A percentile compares a stretch with the other conserved stretches of the same genome.
Evolutionary conservation across 2,329 filamentous ascomycete genomes (phyloP).

Genomic region (Pseudocercospora crystallina): DNA sequence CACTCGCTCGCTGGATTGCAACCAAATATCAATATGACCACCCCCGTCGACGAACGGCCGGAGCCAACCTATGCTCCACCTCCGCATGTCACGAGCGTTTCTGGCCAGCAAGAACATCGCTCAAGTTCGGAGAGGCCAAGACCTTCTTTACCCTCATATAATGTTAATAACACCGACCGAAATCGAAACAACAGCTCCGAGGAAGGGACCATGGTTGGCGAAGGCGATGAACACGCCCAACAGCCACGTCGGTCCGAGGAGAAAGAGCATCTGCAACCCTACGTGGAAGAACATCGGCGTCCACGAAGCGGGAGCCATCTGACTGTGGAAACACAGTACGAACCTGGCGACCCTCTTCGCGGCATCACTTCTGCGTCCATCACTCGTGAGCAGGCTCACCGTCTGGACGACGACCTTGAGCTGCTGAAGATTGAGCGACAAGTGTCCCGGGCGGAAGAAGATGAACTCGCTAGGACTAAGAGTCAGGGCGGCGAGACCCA

Average conservation of each 20-base stretch:
- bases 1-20: constrained; percentile 17
- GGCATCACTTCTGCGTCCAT: constrained; percentile 52
- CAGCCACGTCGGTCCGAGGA: constrained; percentile 9
- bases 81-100: constrained; percentile 25
- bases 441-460: constrained; percentile 46
- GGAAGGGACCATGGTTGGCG: constrained; percentile 37
- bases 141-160: constrained; percentile 32
- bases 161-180: constrained; percentile 29
- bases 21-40: constrained; percentile 31
- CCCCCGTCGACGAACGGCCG: constrained; percentile 35
- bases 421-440: constrained; percentile 65
- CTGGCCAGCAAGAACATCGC: constrained; percentile 9
- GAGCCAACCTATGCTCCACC: constrained; percentile 36
- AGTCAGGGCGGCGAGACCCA: constrained; percentile 47
- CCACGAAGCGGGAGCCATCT: constrained; percentile 42
- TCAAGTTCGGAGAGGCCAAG: constrained; percentile 15
- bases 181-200: constrained; percentile 29
- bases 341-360: constrained; percentile 32
- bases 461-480: constrained; percentile 29
- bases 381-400: constrained; percentile 58
- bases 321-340: constrained; percentile 42
- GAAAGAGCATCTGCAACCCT: constrained; percentile 13
- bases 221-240: constrained; percentile 23
- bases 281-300: constrained; percentile 6
- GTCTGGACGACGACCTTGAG: constrained; percentile 65